Conservation (phyloP, 257 asterid species). For the Salvia miltiorrhiza region DNA sequence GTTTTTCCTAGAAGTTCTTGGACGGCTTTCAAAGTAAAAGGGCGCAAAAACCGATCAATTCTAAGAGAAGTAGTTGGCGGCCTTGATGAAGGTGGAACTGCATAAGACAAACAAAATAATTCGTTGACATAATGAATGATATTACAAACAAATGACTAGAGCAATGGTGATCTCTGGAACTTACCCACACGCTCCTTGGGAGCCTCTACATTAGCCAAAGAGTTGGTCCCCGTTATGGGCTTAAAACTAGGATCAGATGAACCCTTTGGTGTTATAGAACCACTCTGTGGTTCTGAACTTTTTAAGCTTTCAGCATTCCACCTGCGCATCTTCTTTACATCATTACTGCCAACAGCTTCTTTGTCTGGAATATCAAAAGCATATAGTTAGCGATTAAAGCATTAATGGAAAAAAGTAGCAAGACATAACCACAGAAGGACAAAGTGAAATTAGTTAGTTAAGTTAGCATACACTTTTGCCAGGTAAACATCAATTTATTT, state of each 20-base stretch:
- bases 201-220: conserved; percentile 38
- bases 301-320: conserved; percentile 57
- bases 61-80: conserved; percentile 67
- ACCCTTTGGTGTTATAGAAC: conserved; percentile 43
- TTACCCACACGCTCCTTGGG: conserved; percentile 82
- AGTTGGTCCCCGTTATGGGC: conserved; percentile 43
- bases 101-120: conserved; percentile 13
- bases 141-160: not conserved
- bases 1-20: conserved; percentile 80
- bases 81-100: conserved; percentile 77
- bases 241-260: conserved; percentile 40
- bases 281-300: conserved; percentile 45
- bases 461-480: not conserved
- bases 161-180: conserved; percentile 7
- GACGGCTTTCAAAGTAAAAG: conserved; percentile 80
- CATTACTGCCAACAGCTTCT: conserved; percentile 44
- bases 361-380: conserved; percentile 40
- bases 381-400: not conserved
- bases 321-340: conserved; percentile 63
- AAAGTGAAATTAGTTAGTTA: not conserved
- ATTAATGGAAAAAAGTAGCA: not conserved
- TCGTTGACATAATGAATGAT: conserved; percentile 11
- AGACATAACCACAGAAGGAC: not conserved
- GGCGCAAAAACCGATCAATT: conserved; percentile 82
- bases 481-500: not conserved